These are phyloP conservation scores for Rhodotorula sp. DNA, from an alignment of 1,284 basidiomycete genomes.

Conservation along the genomic window DNA sequence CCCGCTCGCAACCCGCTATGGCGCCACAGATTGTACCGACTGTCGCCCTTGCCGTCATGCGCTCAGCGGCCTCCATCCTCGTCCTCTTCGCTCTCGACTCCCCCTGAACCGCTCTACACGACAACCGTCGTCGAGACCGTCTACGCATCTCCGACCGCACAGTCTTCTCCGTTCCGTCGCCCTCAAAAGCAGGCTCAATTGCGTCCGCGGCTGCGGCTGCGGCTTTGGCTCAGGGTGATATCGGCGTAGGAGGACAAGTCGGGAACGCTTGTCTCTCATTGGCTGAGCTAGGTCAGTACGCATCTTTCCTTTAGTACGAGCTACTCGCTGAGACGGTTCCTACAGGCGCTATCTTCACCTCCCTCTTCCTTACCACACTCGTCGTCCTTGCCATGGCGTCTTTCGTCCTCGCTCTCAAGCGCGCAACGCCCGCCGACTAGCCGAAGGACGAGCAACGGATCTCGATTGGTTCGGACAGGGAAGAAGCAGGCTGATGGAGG, in stretches of 20 bases:
- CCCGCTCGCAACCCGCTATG: neutral
- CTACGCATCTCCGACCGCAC: neutral
- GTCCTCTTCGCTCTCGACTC: neutral
- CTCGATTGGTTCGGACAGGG: neutral
- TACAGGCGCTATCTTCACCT: constrained; percentile 1
- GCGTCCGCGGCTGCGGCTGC: neutral
- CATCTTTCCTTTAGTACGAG: neutral
- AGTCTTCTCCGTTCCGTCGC: no score
- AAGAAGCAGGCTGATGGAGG: neutral
- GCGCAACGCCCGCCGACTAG: neutral
- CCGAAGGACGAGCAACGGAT: neutral
- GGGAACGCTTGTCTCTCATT: neutral
- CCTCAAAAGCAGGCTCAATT: neutral
- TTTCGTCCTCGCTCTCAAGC: constrained; percentile 4
- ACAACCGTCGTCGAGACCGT: neutral
- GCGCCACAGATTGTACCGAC: neutral
- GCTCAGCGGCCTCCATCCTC: no score
- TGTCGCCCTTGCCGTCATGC: no score
- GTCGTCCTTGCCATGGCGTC: neutral
- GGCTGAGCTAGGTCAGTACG: neutral
- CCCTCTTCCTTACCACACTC: neutral
- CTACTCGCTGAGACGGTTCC: no score
- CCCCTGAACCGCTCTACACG: no score
- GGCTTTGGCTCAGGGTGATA: neutral
- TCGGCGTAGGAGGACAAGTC: neutral